Conservation (phyloP, 2,329 filamentous ascomycete species). For the Clarireedia homoeocarpa region DNA sequence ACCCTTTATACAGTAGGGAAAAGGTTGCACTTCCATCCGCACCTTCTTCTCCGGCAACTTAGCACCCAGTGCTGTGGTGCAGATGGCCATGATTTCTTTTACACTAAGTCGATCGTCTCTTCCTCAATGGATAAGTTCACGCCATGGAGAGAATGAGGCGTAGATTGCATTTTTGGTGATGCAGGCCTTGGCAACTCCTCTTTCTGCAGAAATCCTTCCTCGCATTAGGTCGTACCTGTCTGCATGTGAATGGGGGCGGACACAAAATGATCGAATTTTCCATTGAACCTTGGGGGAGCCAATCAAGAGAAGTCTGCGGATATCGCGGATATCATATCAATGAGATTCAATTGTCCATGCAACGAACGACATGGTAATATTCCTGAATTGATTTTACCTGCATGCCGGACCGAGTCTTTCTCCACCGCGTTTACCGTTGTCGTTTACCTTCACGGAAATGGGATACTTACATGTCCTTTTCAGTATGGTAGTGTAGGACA, state of each 20-base stretch:
- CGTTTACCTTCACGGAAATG: neutral
- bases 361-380: constrained; percentile 7
- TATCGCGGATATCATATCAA: constrained; percentile 1
- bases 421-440: constrained; percentile 2
- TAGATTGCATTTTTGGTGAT: neutral
- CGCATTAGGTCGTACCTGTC: no score
- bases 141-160: neutral
- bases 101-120: no score
- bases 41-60: no score
- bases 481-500: neutral
- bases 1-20: neutral
- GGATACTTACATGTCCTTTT: neutral
- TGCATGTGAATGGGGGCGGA: neutral
- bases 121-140: no score
- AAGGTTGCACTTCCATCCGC: neutral
- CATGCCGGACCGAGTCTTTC: constrained; percentile 5
- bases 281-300: neutral
- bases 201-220: neutral
- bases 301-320: neutral
- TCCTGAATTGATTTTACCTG: constrained; percentile 6
- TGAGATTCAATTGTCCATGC: constrained; percentile 1
- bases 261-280: neutral
- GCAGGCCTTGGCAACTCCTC: neutral
- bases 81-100: no score
- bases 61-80: no score